Base-by-base conservation (phyloP, 768 basidiomycete species). In the Pleurotus eryngii region DNA sequence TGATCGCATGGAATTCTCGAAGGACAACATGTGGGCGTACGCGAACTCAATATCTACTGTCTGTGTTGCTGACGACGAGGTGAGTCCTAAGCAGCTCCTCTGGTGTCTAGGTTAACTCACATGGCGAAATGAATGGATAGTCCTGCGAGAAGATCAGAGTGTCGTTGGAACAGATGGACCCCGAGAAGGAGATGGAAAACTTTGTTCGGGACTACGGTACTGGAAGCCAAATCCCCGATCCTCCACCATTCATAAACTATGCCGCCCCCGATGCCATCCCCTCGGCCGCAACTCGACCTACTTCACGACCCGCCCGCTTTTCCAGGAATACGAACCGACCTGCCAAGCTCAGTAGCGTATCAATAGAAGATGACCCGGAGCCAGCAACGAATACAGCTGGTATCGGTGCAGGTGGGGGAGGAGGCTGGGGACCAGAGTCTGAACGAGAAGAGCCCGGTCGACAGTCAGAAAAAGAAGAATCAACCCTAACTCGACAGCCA, bases 21-120 rank as follows among this genome's bases (percentile, higher is more conserved):
- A 96, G 73, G 92, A 95, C 68, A 92, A 91, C 63, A 80, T 97
- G 72, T 99, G 97, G 96, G 83, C 85, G 5, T 98, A 92, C 69
- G 95, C 97, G 0, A 99, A 99, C 69, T 88, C 89, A 0, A 87
- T 97, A n/a, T 97, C 95, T 12, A 92, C 90, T 9, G 90, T 95
- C 12, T 98, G 97, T 64, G 95, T 99, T 15, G 76, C 86, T 9
- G 97, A 98, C 67, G 97, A 99, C 64, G 93, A 96, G 84, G 92
- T 94, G 65, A 59, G 81, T 75, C 6, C 42, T 39, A 53, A 63
- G 35, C 18, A 18, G 26, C 17, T 46, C 26, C 18, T 30, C 56
- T 48, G 47, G 3, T 30, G 3, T 35, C 30, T 59, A 20, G 8
- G 27, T 54, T 42, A 60, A 38, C 59, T 46, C 17, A 51, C 18